Evolutionary conservation across 352 stramenopile genomes (phyloP).

Genomic region (Pythium periplocum): DNA sequence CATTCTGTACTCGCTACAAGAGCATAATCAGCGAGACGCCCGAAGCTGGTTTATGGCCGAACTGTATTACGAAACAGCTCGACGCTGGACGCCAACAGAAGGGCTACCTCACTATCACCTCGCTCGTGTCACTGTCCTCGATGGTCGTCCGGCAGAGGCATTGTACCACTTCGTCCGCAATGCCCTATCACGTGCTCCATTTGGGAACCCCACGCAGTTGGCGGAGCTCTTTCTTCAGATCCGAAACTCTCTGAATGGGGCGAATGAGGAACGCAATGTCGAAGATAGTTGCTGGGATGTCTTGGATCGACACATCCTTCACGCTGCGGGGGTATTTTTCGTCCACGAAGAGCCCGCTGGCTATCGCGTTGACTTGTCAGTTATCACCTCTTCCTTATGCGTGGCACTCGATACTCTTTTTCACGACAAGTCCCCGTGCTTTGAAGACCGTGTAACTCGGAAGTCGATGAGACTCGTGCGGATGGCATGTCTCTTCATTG

Average conservation of each 20-base stretch:
- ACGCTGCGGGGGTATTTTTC: neutral
- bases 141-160: conserved; percentile 11
- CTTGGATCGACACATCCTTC: neutral
- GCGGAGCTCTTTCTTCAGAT: conserved; percentile 15
- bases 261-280: neutral
- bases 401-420: neutral
- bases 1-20: conserved; percentile 17
- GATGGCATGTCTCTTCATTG: conserved; percentile 16
- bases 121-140: conserved; percentile 17
- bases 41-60: conserved; percentile 18
- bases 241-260: neutral
- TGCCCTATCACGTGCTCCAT: conserved; percentile 1
- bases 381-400: neutral
- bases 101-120: conserved; percentile 19
- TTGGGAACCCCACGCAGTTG: conserved; percentile 7
- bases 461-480: conserved; percentile 11
- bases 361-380: neutral
- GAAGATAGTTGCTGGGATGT: neutral
- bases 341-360: neutral
- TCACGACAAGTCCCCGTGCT: neutral
- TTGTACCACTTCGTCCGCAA: conserved; percentile 19
- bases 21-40: conserved; percentile 7
- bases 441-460: neutral
- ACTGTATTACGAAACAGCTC: conserved; percentile 16
- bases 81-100: conserved; percentile 6